phyloP scores from a whole-genome alignment of 306 rosid genomes.

The Gillenia trifoliata region DNA sequence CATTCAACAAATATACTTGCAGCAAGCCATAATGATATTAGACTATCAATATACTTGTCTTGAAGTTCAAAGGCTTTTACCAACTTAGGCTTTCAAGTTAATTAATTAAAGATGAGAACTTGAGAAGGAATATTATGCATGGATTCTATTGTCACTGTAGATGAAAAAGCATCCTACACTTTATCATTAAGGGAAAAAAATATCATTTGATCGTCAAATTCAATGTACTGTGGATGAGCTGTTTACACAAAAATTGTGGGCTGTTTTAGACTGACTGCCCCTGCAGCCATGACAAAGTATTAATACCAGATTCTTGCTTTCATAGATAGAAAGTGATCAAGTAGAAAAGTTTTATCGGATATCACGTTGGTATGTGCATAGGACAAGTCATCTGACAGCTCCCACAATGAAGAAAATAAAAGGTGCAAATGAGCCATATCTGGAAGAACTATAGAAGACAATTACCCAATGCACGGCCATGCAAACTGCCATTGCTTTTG shows the following conservation, averaged over 20 bases:
- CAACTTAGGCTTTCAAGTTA: too few relatives aligned
- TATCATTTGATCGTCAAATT: not conserved
- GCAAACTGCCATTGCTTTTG: conserved; percentile 86
- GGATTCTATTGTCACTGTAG: not conserved
- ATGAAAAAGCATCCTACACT: not conserved
- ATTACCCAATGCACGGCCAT: conserved; percentile 84
- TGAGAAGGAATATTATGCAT: not conserved
- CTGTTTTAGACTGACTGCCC: not conserved
- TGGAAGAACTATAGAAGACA: conserved; percentile 16
- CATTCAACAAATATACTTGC: not conserved
- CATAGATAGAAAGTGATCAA: not conserved
- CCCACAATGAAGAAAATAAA: not conserved
- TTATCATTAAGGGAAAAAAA: not conserved
- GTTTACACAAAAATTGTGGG: not conserved
- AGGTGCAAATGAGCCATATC: conserved; percentile 4
- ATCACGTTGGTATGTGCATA: not conserved
- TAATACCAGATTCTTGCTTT: not conserved
- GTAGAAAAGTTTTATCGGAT: not conserved
- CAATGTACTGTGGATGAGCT: not conserved
- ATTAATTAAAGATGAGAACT: not conserved
- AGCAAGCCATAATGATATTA: not conserved
- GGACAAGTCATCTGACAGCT: not conserved
- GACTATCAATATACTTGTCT: not conserved
- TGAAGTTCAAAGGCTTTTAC: too few relatives aligned
- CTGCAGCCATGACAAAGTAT: not conserved